Percentiles rank a stretch among this genome's conserved stretches.
Conservation (phyloP, 768 basidiomycete genomes). For the Cystoderma amianthinum region DNA sequence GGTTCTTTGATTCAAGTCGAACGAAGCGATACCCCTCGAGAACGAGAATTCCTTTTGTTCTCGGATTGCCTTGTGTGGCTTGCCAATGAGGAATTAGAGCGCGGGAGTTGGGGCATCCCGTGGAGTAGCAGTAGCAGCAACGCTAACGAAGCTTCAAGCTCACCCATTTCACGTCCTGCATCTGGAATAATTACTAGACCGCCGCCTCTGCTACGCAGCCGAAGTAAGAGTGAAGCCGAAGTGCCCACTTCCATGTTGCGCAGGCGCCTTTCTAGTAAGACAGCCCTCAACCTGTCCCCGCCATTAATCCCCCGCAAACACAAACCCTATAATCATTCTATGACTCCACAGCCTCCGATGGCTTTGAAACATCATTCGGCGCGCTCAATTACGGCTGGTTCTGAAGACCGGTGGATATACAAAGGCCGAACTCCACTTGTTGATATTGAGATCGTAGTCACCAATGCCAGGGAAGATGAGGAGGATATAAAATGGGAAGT, state of each 20-base stretch:
- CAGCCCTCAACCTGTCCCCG: constrained; percentile 6
- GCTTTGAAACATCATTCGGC: constrained; percentile 18
- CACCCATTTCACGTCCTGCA: not conserved
- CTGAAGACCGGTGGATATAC: constrained; percentile 67
- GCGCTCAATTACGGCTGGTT: constrained; percentile 12
- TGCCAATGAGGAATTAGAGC: constrained; percentile 38
- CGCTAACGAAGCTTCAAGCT: not conserved
- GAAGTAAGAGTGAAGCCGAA: constrained; percentile 61
- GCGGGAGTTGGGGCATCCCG: constrained; percentile 21
- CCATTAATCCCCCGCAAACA: constrained; percentile 14
- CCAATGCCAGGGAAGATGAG: constrained; percentile 31
- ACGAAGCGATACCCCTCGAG: constrained; percentile 38
- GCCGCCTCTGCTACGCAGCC: too few relatives aligned
- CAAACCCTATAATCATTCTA: constrained; percentile 9
- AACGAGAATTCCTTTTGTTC: constrained; percentile 74
- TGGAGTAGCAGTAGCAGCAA: constrained; percentile 22
- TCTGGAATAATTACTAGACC: constrained; percentile 26
- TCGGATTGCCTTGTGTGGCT: constrained; percentile 81
- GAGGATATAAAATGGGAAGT: constrained; percentile 61
- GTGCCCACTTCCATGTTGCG: constrained; percentile 17
- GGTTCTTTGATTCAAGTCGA: constrained; percentile 54
- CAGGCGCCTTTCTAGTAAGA: constrained; percentile 1
- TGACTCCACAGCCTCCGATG: constrained; percentile 16
- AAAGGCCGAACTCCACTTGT: constrained; percentile 66
- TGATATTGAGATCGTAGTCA: constrained; percentile 69